Percentiles rank a stretch among this genome's conserved stretches.
These are phyloP conservation scores for Rhodomyrtus psidioides DNA, from an alignment of 441 rosid species.

Conservation along the genomic window DNA sequence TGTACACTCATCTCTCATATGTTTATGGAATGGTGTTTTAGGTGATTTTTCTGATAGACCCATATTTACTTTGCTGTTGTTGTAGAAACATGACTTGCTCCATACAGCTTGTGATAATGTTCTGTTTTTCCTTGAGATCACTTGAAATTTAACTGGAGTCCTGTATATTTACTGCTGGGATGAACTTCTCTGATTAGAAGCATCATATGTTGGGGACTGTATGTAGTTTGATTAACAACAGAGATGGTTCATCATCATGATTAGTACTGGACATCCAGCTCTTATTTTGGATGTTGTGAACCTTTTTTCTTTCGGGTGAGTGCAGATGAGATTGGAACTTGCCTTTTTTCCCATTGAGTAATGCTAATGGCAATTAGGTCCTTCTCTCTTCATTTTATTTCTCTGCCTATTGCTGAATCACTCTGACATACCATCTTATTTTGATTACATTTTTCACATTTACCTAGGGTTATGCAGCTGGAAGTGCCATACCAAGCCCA, in stretches of 20 bases:
- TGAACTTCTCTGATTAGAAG: background rate
- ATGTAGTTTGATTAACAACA: background rate
- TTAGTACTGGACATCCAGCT: background rate
- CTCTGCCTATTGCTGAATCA: background rate
- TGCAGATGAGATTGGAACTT: background rate
- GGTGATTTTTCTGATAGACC: background rate
- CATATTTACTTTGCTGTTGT: background rate
- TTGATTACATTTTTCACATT: conserved; percentile 3
- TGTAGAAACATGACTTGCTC: background rate
- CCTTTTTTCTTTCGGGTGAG: background rate
- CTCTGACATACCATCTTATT: background rate
- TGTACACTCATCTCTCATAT: background rate
- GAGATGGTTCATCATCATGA: background rate
- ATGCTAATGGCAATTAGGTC: background rate
- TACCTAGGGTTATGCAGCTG: conserved; percentile 83
- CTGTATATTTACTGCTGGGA: background rate
- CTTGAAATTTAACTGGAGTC: background rate
- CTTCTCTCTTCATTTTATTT: background rate
- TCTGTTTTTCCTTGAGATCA: background rate
- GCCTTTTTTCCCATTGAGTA: background rate
- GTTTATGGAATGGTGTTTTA: background rate
- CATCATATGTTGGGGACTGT: background rate
- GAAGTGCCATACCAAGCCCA: conserved; percentile 86
- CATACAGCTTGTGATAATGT: background rate
- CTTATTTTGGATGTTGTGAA: background rate